These are phyloP conservation scores for Rhizopogon vinicolor DNA, from an alignment of 768 basidiomycete species.

Conservation along the genomic window DNA sequence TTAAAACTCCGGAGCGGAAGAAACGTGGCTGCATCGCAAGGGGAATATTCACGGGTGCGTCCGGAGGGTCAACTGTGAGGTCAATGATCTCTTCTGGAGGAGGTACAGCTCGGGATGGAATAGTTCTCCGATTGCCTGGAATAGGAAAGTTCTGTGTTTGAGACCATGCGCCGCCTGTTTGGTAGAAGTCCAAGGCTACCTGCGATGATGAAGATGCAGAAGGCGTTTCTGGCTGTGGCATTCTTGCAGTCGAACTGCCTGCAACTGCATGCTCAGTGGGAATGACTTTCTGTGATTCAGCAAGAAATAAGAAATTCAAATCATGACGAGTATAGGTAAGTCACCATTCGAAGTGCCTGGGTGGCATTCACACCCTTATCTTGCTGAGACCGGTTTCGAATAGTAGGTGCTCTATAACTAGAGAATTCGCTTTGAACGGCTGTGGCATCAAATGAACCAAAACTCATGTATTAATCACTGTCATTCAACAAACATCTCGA, in stretches of 20 bases:
- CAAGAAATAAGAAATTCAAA: background rate
- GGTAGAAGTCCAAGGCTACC: background rate
- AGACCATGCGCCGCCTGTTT: background rate
- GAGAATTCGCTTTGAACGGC: background rate
- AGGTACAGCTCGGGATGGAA: background rate
- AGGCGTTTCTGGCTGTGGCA: background rate
- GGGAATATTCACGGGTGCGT: background rate
- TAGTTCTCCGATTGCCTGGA: background rate
- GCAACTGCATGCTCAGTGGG: background rate
- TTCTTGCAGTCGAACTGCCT: background rate
- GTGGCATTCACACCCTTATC: background rate
- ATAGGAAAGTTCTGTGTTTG: background rate
- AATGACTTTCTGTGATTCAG: background rate
- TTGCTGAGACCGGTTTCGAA: background rate
- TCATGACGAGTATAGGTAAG: background rate
- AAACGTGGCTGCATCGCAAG: conserved; percentile 12
- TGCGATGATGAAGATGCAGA: background rate
- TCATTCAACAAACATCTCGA: too few species aligned
- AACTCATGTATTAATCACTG: background rate
- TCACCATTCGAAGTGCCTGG: background rate
- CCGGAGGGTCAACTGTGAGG: conserved; percentile 2
- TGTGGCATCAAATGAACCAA: background rate
- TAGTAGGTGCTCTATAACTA: background rate
- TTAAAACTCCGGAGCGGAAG: conserved; percentile 23
- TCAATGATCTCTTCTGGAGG: conserved; percentile 5